These are phyloP conservation scores for Fagopyrum tataricum DNA, from an alignment of 148 eudicot genomes.

Conservation along the genomic window DNA sequence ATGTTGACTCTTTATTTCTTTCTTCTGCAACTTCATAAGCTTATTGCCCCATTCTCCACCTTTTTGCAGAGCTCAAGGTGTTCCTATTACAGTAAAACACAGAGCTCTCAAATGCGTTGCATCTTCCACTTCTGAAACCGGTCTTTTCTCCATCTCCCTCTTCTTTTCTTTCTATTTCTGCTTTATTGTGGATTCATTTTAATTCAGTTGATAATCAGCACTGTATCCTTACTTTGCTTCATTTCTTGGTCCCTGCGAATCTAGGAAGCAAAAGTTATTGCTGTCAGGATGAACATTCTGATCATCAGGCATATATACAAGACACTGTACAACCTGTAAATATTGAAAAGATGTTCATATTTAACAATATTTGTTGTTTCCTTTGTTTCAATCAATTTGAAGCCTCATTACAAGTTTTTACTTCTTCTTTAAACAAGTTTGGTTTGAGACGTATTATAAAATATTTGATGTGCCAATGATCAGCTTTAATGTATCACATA, in stretches of 20 bases:
- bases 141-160: conserved; percentile 11
- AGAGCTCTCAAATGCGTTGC: conserved; percentile 29
- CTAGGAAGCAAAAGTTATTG: no score
- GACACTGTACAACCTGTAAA: background rate
- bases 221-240: no score
- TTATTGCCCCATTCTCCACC: background rate
- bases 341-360: background rate
- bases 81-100: conserved; percentile 15
- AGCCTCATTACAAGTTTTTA: background rate
- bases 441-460: no score
- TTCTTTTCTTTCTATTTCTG: background rate
- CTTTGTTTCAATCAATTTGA: background rate
- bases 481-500: no score
- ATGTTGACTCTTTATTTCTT: background rate
- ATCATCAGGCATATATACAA: background rate
- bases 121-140: conserved; percentile 19
- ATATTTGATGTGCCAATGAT: no score
- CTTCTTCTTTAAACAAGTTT: background rate
- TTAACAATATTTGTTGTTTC: background rate
- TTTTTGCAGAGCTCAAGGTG: conserved; percentile 19
- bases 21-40: background rate
- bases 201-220: no score
- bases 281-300: no score
- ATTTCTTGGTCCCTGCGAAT: no score
- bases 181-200: no score